Evolutionary conservation across 2,329 filamentous ascomycete genomes (phyloP), one percentile per base, ranked within the genome.

Genomic region (Beauveria australis): DNA sequence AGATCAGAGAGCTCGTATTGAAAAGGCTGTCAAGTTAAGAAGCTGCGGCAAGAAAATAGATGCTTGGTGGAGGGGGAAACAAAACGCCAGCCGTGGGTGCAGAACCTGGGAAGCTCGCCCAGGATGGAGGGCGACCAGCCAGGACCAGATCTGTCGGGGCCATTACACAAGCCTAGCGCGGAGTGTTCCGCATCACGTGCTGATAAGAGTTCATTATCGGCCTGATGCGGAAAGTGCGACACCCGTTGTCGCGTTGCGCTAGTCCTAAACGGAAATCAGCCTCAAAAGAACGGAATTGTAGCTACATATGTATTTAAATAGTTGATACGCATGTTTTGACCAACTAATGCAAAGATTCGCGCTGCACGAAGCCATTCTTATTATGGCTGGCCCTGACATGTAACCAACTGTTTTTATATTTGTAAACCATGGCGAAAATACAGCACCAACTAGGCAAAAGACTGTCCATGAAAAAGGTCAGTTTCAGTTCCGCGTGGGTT

Each of bases 31-130:
- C 48, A 40, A 26, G 43, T 8, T 33, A 40, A 40, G 26, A 26
- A 40, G 40, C n/a, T 24, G 59, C 40, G 18, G 58, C 30, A 59
- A 61, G 62, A 63, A 56, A 62, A 63, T 9, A 44, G 64, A 64
- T 53, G 53, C 46, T 46, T 37, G 40, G 37, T 40, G 47, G 60
- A 61, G 60, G 60, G 48, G 59, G 43, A 19, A 46, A 47, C 59
- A 63, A 62, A 55, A 63, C 65, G 65, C 65, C 63, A 68, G 63
- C 53, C 65, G 61, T 62, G 64, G 49, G 63, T 72, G 72, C 71
- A 74, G 57, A 72, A 73, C 68, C 72, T 71, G 67, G 66, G 66
- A 64, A 72, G 70, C 72, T 72, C 69, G 67, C 67, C 70, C 12
- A 69, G 65, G 67, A 68, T 66, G 54, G 54, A 58, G 53, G 54